phyloP scores from a whole-genome alignment of 768 basidiomycete genomes.

The Chalciporus piperatus region DNA sequence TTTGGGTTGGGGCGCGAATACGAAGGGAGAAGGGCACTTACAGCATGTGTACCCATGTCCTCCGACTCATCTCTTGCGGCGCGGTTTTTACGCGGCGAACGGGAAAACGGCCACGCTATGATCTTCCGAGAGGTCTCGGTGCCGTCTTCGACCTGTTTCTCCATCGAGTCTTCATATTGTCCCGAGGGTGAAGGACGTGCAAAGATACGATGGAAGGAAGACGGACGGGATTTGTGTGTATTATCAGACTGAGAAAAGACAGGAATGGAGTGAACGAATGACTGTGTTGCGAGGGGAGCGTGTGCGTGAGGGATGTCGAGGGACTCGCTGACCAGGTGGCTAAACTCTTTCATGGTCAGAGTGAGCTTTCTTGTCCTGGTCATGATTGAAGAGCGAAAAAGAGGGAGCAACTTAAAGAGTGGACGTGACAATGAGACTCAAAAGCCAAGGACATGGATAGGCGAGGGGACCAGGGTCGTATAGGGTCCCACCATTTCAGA shows the following conservation, averaged over 20 bases:
- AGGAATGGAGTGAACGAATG: slow-evolving; percentile 22
- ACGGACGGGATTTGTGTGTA: slow-evolving; percentile 15
- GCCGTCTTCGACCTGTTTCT: slow-evolving; percentile 10
- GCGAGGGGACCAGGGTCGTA: no score
- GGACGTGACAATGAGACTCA: slow-evolving; percentile 4
- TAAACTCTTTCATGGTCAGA: slow-evolving; percentile 31
- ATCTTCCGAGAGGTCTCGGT: slow-evolving; percentile 24
- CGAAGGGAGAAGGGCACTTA: slow-evolving; percentile 13
- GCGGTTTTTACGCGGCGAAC: slow-evolving; percentile 21
- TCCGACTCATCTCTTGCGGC: background rate
- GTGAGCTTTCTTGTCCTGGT: slow-evolving; percentile 27
- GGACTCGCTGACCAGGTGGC: slow-evolving; percentile 34
- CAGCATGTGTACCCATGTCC: background rate
- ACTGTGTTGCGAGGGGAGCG: slow-evolving; percentile 3
- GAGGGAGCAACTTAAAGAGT: slow-evolving; percentile 1
- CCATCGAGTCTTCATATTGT: slow-evolving; percentile 3
- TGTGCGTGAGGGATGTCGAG: slow-evolving; percentile 20
- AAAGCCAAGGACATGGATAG: no score
- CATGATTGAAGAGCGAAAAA: slow-evolving; percentile 10
- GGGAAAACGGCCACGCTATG: slow-evolving; percentile 30
- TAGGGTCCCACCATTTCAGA: no score
- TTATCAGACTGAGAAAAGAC: slow-evolving; percentile 14
- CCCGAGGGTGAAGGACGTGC: slow-evolving; percentile 21
- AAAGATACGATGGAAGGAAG: slow-evolving; percentile 31
- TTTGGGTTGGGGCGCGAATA: slow-evolving; percentile 2